Evolutionary conservation across 1,284 basidiomycete species (phyloP), one percentile per base, ranked within the genome.

Genomic region (Singerocomus inundabilis): DNA sequence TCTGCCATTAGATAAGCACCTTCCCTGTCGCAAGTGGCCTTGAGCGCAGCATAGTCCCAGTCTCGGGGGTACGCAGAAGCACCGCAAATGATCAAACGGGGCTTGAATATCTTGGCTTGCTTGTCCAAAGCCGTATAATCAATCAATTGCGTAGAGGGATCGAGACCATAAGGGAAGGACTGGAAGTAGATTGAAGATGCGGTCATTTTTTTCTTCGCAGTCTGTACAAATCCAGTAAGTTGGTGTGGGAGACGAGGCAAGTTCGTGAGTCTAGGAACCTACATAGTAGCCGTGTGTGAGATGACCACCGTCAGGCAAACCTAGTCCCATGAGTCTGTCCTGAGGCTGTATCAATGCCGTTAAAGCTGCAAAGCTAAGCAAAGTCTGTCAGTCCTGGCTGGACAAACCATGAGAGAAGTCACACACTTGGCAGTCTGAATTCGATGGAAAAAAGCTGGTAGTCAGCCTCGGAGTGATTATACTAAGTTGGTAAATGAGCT

Each of bases 141-240:
- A 64, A 99, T 88, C 62, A 96, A 80, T 70, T 97, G 90, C 54
- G 88, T 92, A 49, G 82, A 72, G 45, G 88, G 85, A 66, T 87
- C 82, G 60, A 99, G 91, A 53, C 83, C 85, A 70, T 99, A 99
- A 44, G 97, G 97, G 71, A 98, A 82, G 40, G 96, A 98, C 73
- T 99, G 95, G 89, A 99, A 99, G 82, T 99, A 99, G 77, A 99
- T 98, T 16, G 96, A 98, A 35, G 96, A 99, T 25, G 97, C 94
- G 46, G 96, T 98, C 85, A 99, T 99, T 78, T 99, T 99, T 82
- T 98, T 97, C 78, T 98, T 98, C 57, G 94, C 94, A 56, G 95
- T 98, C 88, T 90, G 63, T 49, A 78, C 41, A 72, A 49, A 50
- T 39, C 33, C 34, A 26, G 30, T 49, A 3, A 52, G 33, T 48